A percentile compares a stretch with the other conserved stretches of the same genome.
phyloP scores from a whole-genome alignment of 1,284 basidiomycete species.

The Cryptococcus depauperatus region DNA sequence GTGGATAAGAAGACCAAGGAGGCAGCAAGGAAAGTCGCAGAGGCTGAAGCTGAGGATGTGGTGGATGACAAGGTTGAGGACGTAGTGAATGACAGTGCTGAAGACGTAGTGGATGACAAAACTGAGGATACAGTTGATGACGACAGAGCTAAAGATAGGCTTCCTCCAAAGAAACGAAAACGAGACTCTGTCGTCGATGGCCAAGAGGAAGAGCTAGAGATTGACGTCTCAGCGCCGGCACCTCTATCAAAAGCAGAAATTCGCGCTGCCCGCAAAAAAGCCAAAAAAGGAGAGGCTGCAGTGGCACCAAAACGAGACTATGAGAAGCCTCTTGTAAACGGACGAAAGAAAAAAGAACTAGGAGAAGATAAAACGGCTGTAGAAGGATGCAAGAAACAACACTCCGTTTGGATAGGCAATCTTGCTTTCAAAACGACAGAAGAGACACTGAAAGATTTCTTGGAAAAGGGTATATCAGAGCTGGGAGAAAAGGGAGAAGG shows the following conservation, averaged over 20 bases:
- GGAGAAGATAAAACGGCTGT: conserved; percentile 46
- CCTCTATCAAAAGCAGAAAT: conserved; percentile 44
- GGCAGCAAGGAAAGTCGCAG: conserved; percentile 26
- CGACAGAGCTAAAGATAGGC: conserved; percentile 6
- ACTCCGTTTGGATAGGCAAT: conserved; percentile 94
- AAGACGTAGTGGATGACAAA: conserved; percentile 4
- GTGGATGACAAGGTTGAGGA: conserved; percentile 1
- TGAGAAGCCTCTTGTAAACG: conserved; percentile 30
- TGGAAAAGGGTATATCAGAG: conserved; percentile 55
- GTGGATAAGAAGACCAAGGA: conserved; percentile 37
- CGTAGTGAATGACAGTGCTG: too few species aligned
- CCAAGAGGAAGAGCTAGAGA: conserved; percentile 37
- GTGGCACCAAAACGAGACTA: conserved; percentile 11
- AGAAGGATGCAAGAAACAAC: conserved; percentile 51
- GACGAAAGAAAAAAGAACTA: conserved; percentile 51
- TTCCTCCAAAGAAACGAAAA: conserved; percentile 20
- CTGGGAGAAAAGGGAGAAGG: conserved; percentile 29
- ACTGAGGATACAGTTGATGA: conserved; percentile 7
- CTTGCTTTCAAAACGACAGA: conserved; percentile 80
- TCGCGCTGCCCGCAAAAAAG: conserved; percentile 39
- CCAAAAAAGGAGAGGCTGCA: conserved; percentile 26
- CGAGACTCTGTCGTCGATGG: conserved; percentile 19
- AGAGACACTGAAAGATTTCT: conserved; percentile 61
- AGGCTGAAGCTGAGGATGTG: conserved; percentile 13
- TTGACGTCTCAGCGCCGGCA: conserved; percentile 39